Conservation (phyloP, 148 eudicot genomes). For the Vaccinium myrtillus region DNA sequence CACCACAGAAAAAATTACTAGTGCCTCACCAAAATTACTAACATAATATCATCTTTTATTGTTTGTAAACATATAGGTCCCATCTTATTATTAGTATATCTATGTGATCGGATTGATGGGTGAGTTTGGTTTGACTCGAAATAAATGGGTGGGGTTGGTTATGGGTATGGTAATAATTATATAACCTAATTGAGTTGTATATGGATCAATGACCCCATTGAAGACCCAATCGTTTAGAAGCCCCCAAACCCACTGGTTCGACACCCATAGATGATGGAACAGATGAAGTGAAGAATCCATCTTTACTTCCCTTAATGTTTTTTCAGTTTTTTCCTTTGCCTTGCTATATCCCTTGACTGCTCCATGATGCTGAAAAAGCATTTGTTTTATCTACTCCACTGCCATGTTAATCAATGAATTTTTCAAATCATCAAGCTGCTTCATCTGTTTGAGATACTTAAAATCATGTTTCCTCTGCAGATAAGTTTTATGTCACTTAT, state of each 20-base stretch:
- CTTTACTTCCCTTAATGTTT: background rate
- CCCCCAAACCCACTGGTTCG: background rate
- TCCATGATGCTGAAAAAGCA: background rate
- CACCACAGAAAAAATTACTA: background rate
- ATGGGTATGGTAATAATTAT: too few relatives aligned
- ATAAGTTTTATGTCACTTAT: constrained; percentile 3
- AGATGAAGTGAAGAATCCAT: background rate
- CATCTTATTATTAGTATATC: background rate
- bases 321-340: background rate
- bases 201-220: background rate
- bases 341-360: background rate
- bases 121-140: background rate
- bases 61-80: background rate
- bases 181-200: too few relatives aligned
- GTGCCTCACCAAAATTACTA: background rate
- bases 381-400: background rate
- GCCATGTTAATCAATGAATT: background rate
- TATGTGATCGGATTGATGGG: background rate
- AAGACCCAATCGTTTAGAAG: too few relatives aligned
- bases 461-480: background rate
- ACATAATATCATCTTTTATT: background rate
- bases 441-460: background rate
- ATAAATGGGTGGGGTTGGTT: background rate
- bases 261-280: background rate
- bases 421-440: background rate